Percentiles rank a stretch among this genome's conserved stretches.
phyloP scores from a whole-genome alignment of 2,329 filamentous ascomycete genomes.

The Coniochaeta pulveracea region DNA sequence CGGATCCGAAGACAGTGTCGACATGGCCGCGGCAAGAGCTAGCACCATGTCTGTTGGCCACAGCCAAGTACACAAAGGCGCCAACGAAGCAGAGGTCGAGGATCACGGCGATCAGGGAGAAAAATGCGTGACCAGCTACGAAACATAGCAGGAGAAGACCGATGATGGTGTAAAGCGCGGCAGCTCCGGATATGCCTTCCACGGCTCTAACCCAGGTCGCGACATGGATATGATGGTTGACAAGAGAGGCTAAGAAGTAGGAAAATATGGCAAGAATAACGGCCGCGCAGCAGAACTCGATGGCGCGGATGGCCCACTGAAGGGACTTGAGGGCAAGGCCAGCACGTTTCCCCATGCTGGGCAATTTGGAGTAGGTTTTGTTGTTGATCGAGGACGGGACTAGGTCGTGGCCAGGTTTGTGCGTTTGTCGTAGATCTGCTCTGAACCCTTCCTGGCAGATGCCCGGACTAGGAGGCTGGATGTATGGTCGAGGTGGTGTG shows the following conservation, averaged over 20 bases:
- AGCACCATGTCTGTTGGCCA: slow-evolving; percentile 49
- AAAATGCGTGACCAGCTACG: slow-evolving; percentile 50
- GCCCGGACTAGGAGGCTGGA: no score
- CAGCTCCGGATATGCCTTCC: slow-evolving; percentile 50
- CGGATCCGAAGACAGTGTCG: slow-evolving; percentile 46
- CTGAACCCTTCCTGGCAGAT: no score
- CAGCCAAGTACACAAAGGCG: slow-evolving; percentile 53
- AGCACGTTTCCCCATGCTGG: slow-evolving; percentile 36
- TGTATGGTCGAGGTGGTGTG: no score
- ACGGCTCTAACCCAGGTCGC: slow-evolving; percentile 46
- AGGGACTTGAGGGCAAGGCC: slow-evolving; percentile 42
- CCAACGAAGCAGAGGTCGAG: slow-evolving; percentile 53
- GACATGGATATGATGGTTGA: slow-evolving; percentile 41
- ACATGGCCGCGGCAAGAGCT: slow-evolving; percentile 42
- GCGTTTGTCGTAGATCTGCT: no score
- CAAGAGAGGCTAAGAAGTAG: slow-evolving; percentile 53
- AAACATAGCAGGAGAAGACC: slow-evolving; percentile 53
- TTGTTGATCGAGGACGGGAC: no score
- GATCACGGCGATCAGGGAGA: slow-evolving; percentile 49
- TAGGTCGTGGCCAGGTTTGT: no score
- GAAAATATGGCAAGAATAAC: slow-evolving; percentile 55
- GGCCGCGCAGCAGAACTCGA: slow-evolving; percentile 49
- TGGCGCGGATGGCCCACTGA: slow-evolving; percentile 45
- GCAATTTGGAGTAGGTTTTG: no score
- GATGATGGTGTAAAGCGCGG: slow-evolving; percentile 49